phyloP scores from a whole-genome alignment of 164 flowering plant genomes.

The Vitis amurensis region DNA sequence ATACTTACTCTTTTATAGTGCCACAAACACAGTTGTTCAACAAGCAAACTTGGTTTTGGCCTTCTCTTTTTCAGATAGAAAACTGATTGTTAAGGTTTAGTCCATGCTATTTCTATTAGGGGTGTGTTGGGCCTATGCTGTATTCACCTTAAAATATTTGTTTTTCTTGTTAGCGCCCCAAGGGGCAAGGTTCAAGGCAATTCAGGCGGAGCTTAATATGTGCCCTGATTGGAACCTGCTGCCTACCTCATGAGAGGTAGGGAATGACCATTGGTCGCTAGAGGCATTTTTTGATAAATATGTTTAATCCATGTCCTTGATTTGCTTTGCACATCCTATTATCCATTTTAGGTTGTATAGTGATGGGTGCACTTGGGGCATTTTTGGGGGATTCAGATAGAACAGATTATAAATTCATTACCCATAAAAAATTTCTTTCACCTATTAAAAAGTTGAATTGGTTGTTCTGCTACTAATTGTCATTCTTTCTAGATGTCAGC shows the following conservation, averaged over 20 bases:
- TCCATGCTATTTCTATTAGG: neutral
- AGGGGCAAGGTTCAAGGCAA: constrained; percentile 37
- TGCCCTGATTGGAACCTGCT: constrained; percentile 44
- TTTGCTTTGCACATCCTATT: neutral
- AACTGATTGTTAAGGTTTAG: neutral
- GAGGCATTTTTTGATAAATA: constrained; percentile 8
- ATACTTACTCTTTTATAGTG: too few relatives aligned
- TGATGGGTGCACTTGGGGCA: constrained; percentile 6
- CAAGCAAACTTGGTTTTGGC: too few relatives aligned
- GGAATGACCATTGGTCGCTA: constrained; percentile 19
- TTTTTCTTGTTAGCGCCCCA: constrained; percentile 39
- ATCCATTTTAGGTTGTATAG: neutral
- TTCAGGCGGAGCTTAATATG: constrained; percentile 30
- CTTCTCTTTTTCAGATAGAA: too few relatives aligned
- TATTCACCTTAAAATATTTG: constrained; percentile 22
- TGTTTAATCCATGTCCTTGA: constrained; percentile 1
- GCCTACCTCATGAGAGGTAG: constrained; percentile 63
- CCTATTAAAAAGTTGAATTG: neutral
- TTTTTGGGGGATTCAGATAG: neutral
- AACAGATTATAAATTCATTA: neutral
- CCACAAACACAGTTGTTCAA: too few relatives aligned
- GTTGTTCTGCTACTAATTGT: constrained; percentile 4
- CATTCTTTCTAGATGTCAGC: constrained; percentile 70
- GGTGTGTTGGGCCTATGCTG: constrained; percentile 16
- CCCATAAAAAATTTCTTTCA: too few relatives aligned